Evolutionary conservation across 208 protist species (phyloP).

Genomic region (Crithidia fasciculata): DNA sequence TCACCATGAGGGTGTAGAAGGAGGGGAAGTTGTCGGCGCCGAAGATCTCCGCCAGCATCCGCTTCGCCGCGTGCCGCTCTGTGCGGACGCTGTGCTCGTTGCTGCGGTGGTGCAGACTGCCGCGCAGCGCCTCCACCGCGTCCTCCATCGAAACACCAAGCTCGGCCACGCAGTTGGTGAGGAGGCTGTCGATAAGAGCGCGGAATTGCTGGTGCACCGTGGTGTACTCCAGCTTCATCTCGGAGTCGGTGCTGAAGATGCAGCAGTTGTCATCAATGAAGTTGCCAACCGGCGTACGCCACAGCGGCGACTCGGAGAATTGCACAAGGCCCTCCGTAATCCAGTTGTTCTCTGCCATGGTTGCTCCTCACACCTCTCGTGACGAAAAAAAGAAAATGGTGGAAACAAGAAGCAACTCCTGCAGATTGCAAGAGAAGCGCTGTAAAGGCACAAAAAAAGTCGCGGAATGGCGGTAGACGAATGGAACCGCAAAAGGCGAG

Average conservation of each 20-base stretch:
- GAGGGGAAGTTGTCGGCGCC: conserved; percentile 85
- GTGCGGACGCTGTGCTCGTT: conserved; percentile 13
- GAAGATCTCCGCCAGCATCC: conserved; percentile 78
- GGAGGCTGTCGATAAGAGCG: conserved; percentile 80
- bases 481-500: too few species aligned
- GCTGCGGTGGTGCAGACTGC: conserved; percentile 27
- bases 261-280: conserved; percentile 94
- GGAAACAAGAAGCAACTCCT: too few species aligned
- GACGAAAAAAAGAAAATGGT: too few species aligned
- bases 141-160: conserved; percentile 71
- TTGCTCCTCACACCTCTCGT: not conserved
- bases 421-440: too few species aligned
- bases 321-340: conserved; percentile 86
- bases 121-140: conserved; percentile 53
- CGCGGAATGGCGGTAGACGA: too few species aligned
- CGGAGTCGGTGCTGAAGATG: conserved; percentile 85
- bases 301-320: conserved; percentile 85
- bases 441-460: not conserved
- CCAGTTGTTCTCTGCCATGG: conserved; percentile 63
- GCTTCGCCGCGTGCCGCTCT: conserved; percentile 38
- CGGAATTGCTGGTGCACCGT: conserved; percentile 82
- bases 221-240: conserved; percentile 93
- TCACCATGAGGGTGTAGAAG: conserved; percentile 93
- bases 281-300: conserved; percentile 81
- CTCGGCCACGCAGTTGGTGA: conserved; percentile 82